Evolutionary conservation across 805 yeast species (phyloP).

Genomic region (Saturnispora ahearnii): DNA sequence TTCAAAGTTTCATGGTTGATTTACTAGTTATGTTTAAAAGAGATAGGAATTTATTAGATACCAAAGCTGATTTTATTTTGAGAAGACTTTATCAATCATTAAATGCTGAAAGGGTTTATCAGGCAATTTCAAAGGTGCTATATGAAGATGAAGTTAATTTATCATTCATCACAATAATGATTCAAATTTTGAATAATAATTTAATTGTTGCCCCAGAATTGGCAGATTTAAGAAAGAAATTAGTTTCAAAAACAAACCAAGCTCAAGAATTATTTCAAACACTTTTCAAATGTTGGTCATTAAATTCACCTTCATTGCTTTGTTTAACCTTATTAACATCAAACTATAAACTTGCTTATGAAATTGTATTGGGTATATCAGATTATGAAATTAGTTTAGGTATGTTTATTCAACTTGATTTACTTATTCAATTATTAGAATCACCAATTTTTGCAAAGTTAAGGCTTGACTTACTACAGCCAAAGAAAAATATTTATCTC

Average conservation of each 20-base stretch:
- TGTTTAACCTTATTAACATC: constrained; percentile 80
- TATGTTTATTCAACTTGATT: constrained; percentile 77
- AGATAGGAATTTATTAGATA: constrained; percentile 57
- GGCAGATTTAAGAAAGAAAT: constrained; percentile 53
- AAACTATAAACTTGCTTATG: constrained; percentile 78
- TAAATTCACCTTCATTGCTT: constrained; percentile 80
- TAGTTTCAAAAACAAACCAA: constrained; percentile 35
- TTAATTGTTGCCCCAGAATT: constrained; percentile 81
- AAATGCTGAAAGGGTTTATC: constrained; percentile 75
- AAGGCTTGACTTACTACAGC: constrained; percentile 82
- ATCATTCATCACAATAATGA: constrained; percentile 68
- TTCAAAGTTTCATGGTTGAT: constrained; percentile 65
- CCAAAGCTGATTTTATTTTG: constrained; percentile 74
- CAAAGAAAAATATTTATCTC: constrained; percentile 68
- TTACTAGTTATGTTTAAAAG: constrained; percentile 59
- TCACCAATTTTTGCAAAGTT: constrained; percentile 86
- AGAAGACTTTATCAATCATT: constrained; percentile 75
- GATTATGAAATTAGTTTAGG: constrained; percentile 75
- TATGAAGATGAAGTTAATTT: constrained; percentile 46
- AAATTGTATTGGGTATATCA: constrained; percentile 72
- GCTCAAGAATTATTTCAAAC: constrained; percentile 47
- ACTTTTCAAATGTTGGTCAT: constrained; percentile 85
- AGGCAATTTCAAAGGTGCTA: constrained; percentile 69
- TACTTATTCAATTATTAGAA: constrained; percentile 81
- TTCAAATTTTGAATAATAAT: constrained; percentile 81